A percentile compares a stretch with the other conserved stretches of the same genome.
Conservation (phyloP, 495 filamentous ascomycete genomes). For the Ascodesmis nigricans region DNA sequence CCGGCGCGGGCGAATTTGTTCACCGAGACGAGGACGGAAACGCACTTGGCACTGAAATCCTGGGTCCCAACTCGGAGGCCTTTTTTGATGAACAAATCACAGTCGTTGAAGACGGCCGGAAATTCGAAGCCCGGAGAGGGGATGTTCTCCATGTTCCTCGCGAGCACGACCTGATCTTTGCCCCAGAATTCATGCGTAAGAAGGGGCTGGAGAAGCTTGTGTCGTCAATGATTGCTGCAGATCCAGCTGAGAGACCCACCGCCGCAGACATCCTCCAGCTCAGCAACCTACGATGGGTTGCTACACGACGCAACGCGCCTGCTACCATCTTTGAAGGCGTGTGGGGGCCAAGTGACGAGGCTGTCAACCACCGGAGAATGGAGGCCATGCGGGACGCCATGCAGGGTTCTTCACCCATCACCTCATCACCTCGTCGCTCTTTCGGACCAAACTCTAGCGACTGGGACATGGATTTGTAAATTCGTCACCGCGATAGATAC, state of each 20-base stretch:
- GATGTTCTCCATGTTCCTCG: constrained; percentile 28
- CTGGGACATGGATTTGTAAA: too few species aligned
- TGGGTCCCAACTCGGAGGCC: constrained; percentile 20
- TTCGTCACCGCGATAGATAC: too few species aligned
- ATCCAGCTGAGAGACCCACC: constrained; percentile 49
- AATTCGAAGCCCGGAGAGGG: constrained; percentile 18
- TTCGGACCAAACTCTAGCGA: too few species aligned
- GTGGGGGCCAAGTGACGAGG: constrained; percentile 50
- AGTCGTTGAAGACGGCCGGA: constrained; percentile 9
- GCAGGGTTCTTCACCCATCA: too few species aligned
- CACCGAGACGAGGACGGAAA: constrained; percentile 26
- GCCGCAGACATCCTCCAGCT: constrained; percentile 45
- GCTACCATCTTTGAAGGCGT: constrained; percentile 88
- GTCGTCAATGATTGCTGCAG: constrained; percentile 62
- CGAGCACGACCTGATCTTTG: constrained; percentile 46
- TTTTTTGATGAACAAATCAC: constrained; percentile 12
- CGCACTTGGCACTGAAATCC: constrained; percentile 45
- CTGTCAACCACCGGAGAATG: constrained; percentile 4
- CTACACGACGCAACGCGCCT: constrained; percentile 47
- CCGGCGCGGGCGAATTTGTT: constrained; percentile 42
- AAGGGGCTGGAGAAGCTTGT: constrained; percentile 69
- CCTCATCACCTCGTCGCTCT: too few species aligned
- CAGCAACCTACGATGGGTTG: constrained; percentile 55
- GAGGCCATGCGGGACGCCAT: too few species aligned
- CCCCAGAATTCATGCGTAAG: constrained; percentile 73